phyloP scores from a whole-genome alignment of 2,329 filamentous ascomycete species.

The Calonectria fujianensis region DNA sequence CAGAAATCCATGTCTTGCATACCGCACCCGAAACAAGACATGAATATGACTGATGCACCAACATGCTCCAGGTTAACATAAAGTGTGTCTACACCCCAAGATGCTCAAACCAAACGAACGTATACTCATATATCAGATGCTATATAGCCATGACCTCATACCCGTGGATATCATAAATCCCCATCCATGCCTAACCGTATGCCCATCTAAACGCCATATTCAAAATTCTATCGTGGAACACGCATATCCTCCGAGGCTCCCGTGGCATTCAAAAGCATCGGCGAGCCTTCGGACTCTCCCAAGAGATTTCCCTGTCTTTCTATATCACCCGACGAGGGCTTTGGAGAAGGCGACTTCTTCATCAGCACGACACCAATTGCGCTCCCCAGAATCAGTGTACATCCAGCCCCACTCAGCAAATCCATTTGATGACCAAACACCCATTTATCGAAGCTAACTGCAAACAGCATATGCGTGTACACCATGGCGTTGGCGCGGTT shows the following conservation, averaged over 20 bases:
- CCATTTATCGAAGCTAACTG: slow-evolving; percentile 70
- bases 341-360: slow-evolving; percentile 61
- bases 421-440: slow-evolving; percentile 72
- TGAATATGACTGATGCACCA: background rate
- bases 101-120: background rate
- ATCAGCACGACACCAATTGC: slow-evolving; percentile 70
- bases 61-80: background rate
- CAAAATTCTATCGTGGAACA: slow-evolving; percentile 40
- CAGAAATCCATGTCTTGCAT: background rate
- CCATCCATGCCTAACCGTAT: background rate
- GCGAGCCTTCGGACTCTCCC: slow-evolving; percentile 61
- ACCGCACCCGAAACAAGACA: background rate
- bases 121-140: background rate
- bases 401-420: slow-evolving; percentile 69
- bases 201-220: background rate
- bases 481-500: slow-evolving; percentile 75
- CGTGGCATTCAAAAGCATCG: slow-evolving; percentile 62
- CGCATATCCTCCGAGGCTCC: slow-evolving; percentile 52
- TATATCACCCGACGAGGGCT: slow-evolving; percentile 55
- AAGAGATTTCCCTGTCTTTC: slow-evolving; percentile 58
- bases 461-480: slow-evolving; percentile 76
- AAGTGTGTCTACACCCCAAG: background rate
- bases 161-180: slow-evolving; percentile 3
- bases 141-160: background rate
- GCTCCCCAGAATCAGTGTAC: slow-evolving; percentile 71